Conservation (phyloP, 2,329 filamentous ascomycete species). For the Aspergillus eucalypticola region DNA sequence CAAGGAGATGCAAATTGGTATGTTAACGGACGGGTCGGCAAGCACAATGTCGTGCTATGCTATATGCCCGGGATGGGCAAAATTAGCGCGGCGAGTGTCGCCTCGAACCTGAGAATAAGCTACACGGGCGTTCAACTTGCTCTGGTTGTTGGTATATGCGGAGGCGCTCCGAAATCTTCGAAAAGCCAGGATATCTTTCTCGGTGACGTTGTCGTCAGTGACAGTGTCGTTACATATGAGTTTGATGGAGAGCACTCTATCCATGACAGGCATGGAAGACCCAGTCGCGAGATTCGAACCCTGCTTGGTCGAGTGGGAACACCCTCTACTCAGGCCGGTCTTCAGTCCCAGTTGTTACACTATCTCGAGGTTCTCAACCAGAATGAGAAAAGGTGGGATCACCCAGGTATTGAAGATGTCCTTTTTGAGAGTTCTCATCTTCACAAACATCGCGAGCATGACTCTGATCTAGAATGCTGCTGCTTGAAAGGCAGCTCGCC, state of each 20-base stretch:
- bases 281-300: slow-evolving; percentile 9
- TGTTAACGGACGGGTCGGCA: slow-evolving; percentile 19
- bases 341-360: too few species aligned
- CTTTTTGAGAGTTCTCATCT: too few species aligned
- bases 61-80: slow-evolving; percentile 23
- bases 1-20: slow-evolving; percentile 15
- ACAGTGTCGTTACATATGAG: slow-evolving; percentile 23
- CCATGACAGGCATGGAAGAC: neutral
- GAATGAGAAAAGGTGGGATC: too few species aligned
- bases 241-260: slow-evolving; percentile 20
- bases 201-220: slow-evolving; percentile 31
- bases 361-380: too few species aligned
- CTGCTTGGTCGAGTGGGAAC: neutral
- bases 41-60: slow-evolving; percentile 23
- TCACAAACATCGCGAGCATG: too few species aligned
- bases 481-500: too few species aligned
- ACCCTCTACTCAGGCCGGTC: too few species aligned
- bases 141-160: slow-evolving; percentile 25
- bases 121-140: slow-evolving; percentile 17
- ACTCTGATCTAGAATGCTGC: too few species aligned
- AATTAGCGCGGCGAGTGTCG: slow-evolving; percentile 7
- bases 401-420: too few species aligned
- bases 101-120: slow-evolving; percentile 6
- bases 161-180: slow-evolving; percentile 15
- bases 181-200: slow-evolving; percentile 19